phyloP scores from a whole-genome alignment of 2,329 filamentous ascomycete species.

The Helicocarpus griseus region DNA sequence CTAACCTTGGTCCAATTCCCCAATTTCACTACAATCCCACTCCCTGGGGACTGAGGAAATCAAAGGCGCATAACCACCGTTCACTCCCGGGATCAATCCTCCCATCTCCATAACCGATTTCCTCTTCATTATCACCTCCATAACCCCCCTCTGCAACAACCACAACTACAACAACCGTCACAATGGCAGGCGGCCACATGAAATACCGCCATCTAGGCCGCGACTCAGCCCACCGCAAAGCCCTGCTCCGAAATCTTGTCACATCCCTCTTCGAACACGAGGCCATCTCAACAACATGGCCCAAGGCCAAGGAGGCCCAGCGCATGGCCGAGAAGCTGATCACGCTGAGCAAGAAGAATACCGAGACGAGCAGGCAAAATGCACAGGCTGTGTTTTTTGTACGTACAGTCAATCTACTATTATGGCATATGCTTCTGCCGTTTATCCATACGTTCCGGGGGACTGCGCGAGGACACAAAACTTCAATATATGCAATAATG shows the following conservation, averaged over 20 bases:
- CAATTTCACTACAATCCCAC: too few species aligned
- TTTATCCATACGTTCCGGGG: too few species aligned
- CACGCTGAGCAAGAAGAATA: slow-evolving; percentile 87
- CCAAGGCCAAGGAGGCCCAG: slow-evolving; percentile 96
- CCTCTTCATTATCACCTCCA: too few species aligned
- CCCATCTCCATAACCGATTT: too few species aligned
- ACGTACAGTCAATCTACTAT: slow-evolving; percentile 29
- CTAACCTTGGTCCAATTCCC: neutral
- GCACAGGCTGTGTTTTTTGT: slow-evolving; percentile 83
- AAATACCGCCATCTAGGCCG: slow-evolving; percentile 87
- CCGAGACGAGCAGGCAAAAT: slow-evolving; percentile 63
- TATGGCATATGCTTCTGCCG: neutral
- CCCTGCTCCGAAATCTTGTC: slow-evolving; percentile 88
- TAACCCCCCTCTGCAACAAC: slow-evolving; percentile 9
- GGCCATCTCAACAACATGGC: slow-evolving; percentile 87
- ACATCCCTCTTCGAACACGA: slow-evolving; percentile 91
- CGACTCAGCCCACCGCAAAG: slow-evolving; percentile 76
- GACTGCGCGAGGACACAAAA: too few species aligned
- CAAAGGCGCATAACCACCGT: neutral
- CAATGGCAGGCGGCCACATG: slow-evolving; percentile 78
- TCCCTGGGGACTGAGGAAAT: too few species aligned
- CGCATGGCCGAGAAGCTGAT: slow-evolving; percentile 88
- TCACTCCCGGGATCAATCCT: neutral
- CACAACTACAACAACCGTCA: too few species aligned
- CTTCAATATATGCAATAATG: too few species aligned